Evolutionary conservation across 208 protist genomes (phyloP).

Genomic region (Balamuthia mandrillaris): DNA sequence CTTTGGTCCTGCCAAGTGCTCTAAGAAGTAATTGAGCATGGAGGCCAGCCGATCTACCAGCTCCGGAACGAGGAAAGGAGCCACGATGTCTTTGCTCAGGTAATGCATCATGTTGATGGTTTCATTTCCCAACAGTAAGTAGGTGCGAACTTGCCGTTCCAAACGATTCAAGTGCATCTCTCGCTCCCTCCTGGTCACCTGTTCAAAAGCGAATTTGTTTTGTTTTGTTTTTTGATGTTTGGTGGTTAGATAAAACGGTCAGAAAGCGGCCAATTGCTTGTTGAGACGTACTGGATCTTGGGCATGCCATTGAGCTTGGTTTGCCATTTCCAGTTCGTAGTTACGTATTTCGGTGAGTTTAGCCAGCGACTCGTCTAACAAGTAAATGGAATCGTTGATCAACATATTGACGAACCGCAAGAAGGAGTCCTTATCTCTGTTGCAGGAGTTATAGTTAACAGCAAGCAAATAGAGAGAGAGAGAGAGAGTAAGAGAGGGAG

Average conservation of each 20-base stretch:
- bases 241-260: neutral
- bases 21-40: conserved; percentile 67
- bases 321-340: conserved; percentile 3
- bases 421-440: conserved; percentile 32
- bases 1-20: conserved; percentile 61
- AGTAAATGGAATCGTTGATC: conserved; percentile 57
- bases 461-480: neutral
- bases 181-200: conserved; percentile 11
- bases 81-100: conserved; percentile 28
- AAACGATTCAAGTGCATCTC: conserved; percentile 13
- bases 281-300: conserved; percentile 11
- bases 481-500: neutral
- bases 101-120: conserved; percentile 56
- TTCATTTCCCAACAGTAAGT: conserved; percentile 35
- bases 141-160: conserved; percentile 34
- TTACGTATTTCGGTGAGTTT: conserved; percentile 53
- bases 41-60: conserved; percentile 63
- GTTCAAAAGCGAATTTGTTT: neutral
- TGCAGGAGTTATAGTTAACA: neutral
- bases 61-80: conserved; percentile 21
- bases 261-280: neutral
- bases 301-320: neutral
- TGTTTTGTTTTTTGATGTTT: neutral
- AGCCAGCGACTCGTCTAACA: conserved; percentile 54
- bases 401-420: conserved; percentile 56